Base-by-base conservation (phyloP, 345 rosid species). In the Lepidium africanum region DNA sequence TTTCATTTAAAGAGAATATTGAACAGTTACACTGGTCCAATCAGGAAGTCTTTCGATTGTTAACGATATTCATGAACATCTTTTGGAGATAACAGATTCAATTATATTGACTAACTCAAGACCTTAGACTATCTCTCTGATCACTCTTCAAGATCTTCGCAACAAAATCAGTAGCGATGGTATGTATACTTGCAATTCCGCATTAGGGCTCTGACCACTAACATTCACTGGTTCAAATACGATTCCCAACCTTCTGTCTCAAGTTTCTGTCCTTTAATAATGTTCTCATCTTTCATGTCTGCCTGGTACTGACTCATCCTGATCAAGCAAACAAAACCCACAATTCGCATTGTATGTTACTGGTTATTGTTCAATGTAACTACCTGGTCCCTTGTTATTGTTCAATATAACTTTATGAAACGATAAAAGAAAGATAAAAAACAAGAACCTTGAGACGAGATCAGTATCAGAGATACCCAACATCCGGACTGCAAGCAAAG, bases 241-340 rank as follows among this genome's bases (percentile, higher is more conserved):
- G 90, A 81, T 79, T 86, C 91, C 90, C 95, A 94, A 21, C 97
- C 93, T 66, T 81, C 78, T 50, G 49, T 78, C 42, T 78, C 81
- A 67, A 89, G 78, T 75, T 84, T 91, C 59, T 87, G 87, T 30
- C 93, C 96, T 76, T 87, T 94, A 41, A 55, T 75, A 71, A 87
- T 3, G 57, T 91, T 96, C 42, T 84, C 86, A 7, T 89, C 83
- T 75, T 85, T 86, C 36, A 84, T 80, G 77, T 89, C 93, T 80
- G 89, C 92, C 67, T 82, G 91, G 84, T 86, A 91, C 76, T 91
- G 99, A 56, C 80, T 87, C 93, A 94, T 85, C 81, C 96, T 94
- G 85, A 63, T 12, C 35, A 49, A 13, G 25, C 37, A 70, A 50
- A 46, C 12, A 23, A 13, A 50, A 63, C 46, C 27, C 55, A 40